phyloP scores from a whole-genome alignment of 2,329 filamentous ascomycete genomes.

The Arthrocladium fulminans region DNA sequence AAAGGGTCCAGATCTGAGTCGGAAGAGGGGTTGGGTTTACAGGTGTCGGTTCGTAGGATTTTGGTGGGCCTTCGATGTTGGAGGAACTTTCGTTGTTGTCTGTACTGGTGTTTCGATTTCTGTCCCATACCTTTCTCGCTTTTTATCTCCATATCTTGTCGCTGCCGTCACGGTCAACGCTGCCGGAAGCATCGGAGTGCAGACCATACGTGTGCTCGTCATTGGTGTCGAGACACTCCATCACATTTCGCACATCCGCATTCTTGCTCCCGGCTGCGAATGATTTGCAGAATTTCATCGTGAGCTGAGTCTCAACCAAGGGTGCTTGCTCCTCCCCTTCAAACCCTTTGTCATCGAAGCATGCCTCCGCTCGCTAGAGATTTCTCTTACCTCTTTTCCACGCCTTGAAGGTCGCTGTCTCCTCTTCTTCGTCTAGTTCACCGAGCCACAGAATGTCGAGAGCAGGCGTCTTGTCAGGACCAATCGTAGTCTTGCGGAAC shows the following conservation, averaged over 20 bases:
- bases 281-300: slow-evolving; percentile 48
- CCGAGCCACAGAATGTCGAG: slow-evolving; percentile 32
- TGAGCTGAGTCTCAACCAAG: slow-evolving; percentile 52
- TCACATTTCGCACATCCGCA: slow-evolving; percentile 47
- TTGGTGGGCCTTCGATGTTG: slow-evolving; percentile 4
- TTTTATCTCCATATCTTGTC: slow-evolving; percentile 12
- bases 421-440: slow-evolving; percentile 57
- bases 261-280: slow-evolving; percentile 46
- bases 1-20: slow-evolving; percentile 10
- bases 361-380: slow-evolving; percentile 32
- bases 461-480: slow-evolving; percentile 24
- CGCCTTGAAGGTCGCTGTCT: slow-evolving; percentile 50
- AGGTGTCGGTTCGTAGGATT: slow-evolving; percentile 17
- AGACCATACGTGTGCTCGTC: slow-evolving; percentile 54
- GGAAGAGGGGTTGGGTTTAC: slow-evolving; percentile 11
- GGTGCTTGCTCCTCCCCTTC: slow-evolving; percentile 48
- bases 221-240: slow-evolving; percentile 55
- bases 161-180: slow-evolving; percentile 12
- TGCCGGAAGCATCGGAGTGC: slow-evolving; percentile 45
- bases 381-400: slow-evolving; percentile 52
- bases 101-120: not conserved
- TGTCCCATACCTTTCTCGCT: slow-evolving; percentile 1
- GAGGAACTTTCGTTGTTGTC: not conserved
- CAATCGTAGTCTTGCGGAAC: slow-evolving; percentile 24
- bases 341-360: slow-evolving; percentile 36